Evolutionary conservation across 176 grass and related monocot species (phyloP).

Genomic region (Hyparrhenia diplandra): DNA sequence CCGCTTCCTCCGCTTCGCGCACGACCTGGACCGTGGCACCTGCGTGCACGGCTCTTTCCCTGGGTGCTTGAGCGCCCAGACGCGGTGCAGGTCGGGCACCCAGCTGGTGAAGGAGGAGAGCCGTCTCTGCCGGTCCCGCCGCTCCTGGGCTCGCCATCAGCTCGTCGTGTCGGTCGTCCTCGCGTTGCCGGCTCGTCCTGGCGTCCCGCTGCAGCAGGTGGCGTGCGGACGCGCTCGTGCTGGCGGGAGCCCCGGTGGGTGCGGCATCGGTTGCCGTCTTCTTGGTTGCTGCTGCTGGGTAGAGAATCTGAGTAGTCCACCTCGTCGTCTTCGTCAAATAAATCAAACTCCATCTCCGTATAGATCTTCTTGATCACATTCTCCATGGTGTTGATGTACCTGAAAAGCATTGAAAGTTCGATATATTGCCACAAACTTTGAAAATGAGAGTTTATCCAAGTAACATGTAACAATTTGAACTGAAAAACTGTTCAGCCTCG

Average conservation of each 20-base stretch:
- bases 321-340: conserved; percentile 62
- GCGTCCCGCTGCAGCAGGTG: not conserved
- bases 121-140: conserved; percentile 63
- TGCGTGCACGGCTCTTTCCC: conserved; percentile 37
- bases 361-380: conserved; percentile 87
- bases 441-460: not conserved
- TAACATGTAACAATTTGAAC: too few species aligned
- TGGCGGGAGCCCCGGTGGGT: not conserved
- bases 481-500: not conserved
- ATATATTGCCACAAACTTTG: not conserved
- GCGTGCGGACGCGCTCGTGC: not conserved
- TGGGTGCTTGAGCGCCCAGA: conserved; percentile 77
- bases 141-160: conserved; percentile 54
- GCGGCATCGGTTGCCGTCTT: conserved; percentile 17
- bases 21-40: conserved; percentile 6
- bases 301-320: conserved; percentile 51
- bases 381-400: conserved; percentile 54
- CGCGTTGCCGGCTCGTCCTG: not conserved
- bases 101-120: conserved; percentile 87
- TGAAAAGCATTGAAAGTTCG: conserved; percentile 18
- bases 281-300: conserved; percentile 66
- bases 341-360: conserved; percentile 81
- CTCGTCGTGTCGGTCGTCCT: conserved; percentile 21
- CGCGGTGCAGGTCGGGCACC: conserved; percentile 71
- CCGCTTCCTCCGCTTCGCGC: conserved; percentile 52